Conservation (phyloP, 1,139 yeast genomes). For the Blastobotrys ciferrii region DNA sequence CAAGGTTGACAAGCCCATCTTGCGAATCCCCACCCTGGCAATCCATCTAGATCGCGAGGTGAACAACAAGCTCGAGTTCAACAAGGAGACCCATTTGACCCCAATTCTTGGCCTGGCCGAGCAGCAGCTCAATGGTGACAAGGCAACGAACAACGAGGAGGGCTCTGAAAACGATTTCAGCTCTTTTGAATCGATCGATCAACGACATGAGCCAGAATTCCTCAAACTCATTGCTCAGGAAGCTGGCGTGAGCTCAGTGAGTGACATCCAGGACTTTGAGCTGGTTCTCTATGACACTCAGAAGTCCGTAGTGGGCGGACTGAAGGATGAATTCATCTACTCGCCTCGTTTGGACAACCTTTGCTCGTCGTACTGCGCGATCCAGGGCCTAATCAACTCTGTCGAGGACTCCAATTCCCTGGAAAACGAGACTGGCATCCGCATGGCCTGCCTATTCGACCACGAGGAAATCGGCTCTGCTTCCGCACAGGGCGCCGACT, state of each 20-base stretch:
- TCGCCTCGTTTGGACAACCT: slow-evolving; percentile 93
- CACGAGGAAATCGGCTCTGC: slow-evolving; percentile 95
- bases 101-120: slow-evolving; percentile 80
- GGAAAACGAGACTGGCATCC: slow-evolving; percentile 53
- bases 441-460: slow-evolving; percentile 78
- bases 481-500: slow-evolving; percentile 96
- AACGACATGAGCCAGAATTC: slow-evolving; percentile 74
- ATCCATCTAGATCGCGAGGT: slow-evolving; percentile 84
- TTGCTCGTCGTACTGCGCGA: slow-evolving; percentile 80
- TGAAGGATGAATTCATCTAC: slow-evolving; percentile 85
- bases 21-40: slow-evolving; percentile 92
- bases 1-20: slow-evolving; percentile 76
- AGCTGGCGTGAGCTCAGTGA: slow-evolving; percentile 44
- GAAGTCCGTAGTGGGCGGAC: slow-evolving; percentile 77
- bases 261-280: slow-evolving; percentile 83
- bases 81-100: slow-evolving; percentile 78
- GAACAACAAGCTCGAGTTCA: slow-evolving; percentile 78
- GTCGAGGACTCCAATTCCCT: slow-evolving; percentile 38
- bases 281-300: slow-evolving; percentile 85
- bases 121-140: slow-evolving; percentile 34
- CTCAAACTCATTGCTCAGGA: slow-evolving; percentile 68
- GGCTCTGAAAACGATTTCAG: slow-evolving; percentile 56
- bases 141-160: slow-evolving; percentile 27
- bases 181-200: slow-evolving; percentile 61
- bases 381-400: slow-evolving; percentile 66